Base-by-base conservation (phyloP, 805 yeast species). In the Hanseniaspora meyeri region DNA sequence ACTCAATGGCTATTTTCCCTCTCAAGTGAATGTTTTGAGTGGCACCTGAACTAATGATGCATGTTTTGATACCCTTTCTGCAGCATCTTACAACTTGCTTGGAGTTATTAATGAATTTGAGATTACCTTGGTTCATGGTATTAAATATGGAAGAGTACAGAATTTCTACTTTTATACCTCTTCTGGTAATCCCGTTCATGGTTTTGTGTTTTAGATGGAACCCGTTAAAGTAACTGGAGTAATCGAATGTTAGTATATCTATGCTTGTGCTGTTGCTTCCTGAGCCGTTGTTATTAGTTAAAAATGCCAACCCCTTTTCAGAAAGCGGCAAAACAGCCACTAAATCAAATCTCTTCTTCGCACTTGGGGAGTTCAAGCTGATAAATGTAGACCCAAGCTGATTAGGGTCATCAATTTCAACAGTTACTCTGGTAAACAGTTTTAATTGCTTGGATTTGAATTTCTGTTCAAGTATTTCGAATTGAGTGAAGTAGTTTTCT, bases 81-180 rank as follows among this genome's bases (percentile, higher is more conserved):
- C 59, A 78, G 12, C 95, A 87, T 60, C 98, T 71, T 11, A 88
- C 76, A 16, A 93, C 76, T 62, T 86, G 82, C 57, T 85, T 75
- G 1, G 82, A 78, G 65, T 88, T 90, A 37, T 82, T 75, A 42
- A 90, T 81, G 59, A 85, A 80, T 55, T 79, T 79, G 43, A 82
- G 75, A 60, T 91, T 74, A 19, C 74, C 66, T 37, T 73, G 70
- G 19, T 74, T 66, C 36, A 66, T 65, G 48, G 66, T 60, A 5
- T 71, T 68, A 39, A 85, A 68, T 45, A 82, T 73, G 36, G 79
- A 72, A 8, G 77, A 66, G 68, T 91, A 91, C 48, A 80, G 76
- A 9, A 93, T 76, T 66, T 93, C 98, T 60, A 93, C 78, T 61
- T 81, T 80, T 29, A 88, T 77, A 1, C 97, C 97, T 51, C 88